Conservation (phyloP, 805 yeast species). For the Nakazawaea molendinolei region DNA sequence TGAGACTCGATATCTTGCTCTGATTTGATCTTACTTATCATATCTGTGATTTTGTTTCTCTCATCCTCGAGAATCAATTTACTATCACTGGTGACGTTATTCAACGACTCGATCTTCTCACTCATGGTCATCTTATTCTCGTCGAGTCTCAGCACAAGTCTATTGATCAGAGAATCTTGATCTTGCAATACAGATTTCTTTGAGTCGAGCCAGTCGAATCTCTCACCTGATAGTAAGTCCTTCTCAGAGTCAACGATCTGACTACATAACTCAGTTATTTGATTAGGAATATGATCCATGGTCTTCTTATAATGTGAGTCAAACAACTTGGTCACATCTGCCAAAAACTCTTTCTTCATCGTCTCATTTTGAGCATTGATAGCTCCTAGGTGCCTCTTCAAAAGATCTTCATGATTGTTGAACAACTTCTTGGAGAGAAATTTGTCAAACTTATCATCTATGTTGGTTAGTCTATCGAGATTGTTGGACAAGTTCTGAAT, state of each 20-base stretch:
- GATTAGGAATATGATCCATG: constrained; percentile 1
- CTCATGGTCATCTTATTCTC: constrained; percentile 8
- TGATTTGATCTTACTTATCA: neutral
- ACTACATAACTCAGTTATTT: neutral
- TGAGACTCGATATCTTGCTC: neutral
- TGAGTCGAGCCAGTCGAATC: constrained; percentile 4
- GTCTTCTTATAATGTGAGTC: constrained; percentile 5
- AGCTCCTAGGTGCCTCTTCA: constrained; percentile 7
- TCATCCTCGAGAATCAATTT: constrained; percentile 7
- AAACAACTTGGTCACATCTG: neutral
- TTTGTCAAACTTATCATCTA: constrained; percentile 7
- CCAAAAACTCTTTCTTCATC: constrained; percentile 8
- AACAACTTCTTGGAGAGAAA: constrained; percentile 9
- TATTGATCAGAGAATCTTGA: neutral
- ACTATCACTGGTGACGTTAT: constrained; percentile 11
- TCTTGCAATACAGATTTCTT: neutral
- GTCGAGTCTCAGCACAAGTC: constrained; percentile 11
- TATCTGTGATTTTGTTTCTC: neutral
- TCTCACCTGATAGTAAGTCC: constrained; percentile 5
- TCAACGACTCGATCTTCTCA: constrained; percentile 16
- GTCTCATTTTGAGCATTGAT: constrained; percentile 7
- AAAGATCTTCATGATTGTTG: constrained; percentile 8
- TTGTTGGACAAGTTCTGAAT: constrained; percentile 13
- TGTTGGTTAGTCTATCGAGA: neutral
- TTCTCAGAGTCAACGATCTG: constrained; percentile 7